Base-by-base conservation (phyloP, 768 basidiomycete genomes). In the Cubamyces sp. region DNA sequence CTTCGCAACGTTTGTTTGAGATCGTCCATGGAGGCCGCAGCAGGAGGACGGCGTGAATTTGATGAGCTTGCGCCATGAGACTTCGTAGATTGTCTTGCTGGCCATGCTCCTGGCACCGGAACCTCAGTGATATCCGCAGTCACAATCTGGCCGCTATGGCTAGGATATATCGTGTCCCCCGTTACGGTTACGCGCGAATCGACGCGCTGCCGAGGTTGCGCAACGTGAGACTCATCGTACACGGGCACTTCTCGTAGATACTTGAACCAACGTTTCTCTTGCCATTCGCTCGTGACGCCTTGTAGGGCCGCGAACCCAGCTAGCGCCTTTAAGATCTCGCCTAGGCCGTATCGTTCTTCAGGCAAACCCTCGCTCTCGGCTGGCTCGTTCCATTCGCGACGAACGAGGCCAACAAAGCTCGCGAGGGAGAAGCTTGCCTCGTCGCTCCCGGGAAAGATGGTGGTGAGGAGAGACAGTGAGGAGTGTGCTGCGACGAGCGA, bases 271-370 rank as follows among this genome's bases (percentile, higher is more conserved):
- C 74, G 77, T 69, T 81, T 79, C 70, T 94, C 91, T 66, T 91
- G 88, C 82, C 87, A 91, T 67, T 91, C 86, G 68, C 87, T 85
- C 0, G 92, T 94, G 45, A 91, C 86, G 37, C 88, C 87, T 68
- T 94, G 92, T 43, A 94, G 75, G 0, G 90, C 84, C 5, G 87
- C 87, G 90, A 91, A 94, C 0, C 86, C 90, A 7, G 91, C 81
- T 21, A 94, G 81, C 0, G 89, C 91, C 58, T 83, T 80, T 19
- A 84, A 84, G 15, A 91, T 81, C 60, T 90, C 84, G 0, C 82
- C 83, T 43, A 91, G 76, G 8, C 87, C 84, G 65, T 84, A 89
- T 45, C 81, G 81, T 62, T 81, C 83, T 66, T 79, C 80, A 0
- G 90, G 89, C 23, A 85, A 77, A 21, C 77, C 77, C 14, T 82